Evolutionary conservation across 257 asterid species (phyloP).

Genomic region (Echites panduratus): DNA sequence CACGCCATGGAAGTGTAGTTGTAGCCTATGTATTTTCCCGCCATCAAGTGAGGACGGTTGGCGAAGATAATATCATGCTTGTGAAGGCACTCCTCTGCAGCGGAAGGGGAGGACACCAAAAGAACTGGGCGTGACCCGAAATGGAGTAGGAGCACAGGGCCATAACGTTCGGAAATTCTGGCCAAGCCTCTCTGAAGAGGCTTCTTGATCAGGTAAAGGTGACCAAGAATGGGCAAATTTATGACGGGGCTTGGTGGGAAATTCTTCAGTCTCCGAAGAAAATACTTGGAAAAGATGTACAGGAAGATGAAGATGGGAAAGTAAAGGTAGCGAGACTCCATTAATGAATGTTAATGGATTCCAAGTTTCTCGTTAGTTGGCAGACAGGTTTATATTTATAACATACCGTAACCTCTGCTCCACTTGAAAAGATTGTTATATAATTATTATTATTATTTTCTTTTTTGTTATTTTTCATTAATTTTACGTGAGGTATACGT

Average conservation of each 20-base stretch:
- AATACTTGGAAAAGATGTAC: slow-evolving; percentile 41
- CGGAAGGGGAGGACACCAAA: slow-evolving; percentile 57
- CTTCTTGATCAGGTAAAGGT: slow-evolving; percentile 49
- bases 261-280: slow-evolving; percentile 29
- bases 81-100: slow-evolving; percentile 61
- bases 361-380: not conserved
- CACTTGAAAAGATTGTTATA: too few species aligned
- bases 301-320: slow-evolving; percentile 25
- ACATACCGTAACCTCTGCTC: too few species aligned
- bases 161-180: slow-evolving; percentile 39
- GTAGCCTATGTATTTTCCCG: slow-evolving; percentile 50
- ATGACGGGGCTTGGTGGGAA: slow-evolving; percentile 57
- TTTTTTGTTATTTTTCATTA: too few species aligned
- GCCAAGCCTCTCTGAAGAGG: slow-evolving; percentile 53
- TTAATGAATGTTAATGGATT: slow-evolving; percentile 13
- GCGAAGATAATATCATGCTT: slow-evolving; percentile 52
- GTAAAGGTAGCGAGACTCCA: slow-evolving; percentile 22
- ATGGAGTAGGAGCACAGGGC: slow-evolving; percentile 49
- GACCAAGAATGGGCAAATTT: slow-evolving; percentile 53
- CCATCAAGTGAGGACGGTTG: slow-evolving; percentile 48
- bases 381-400: too few species aligned
- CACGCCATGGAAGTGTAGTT: slow-evolving; percentile 45
- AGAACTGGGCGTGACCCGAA: slow-evolving; percentile 67
- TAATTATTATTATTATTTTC: too few species aligned
- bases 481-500: too few species aligned